Evolutionary conservation across 495 filamentous ascomycete genomes (phyloP).

Genomic region (Penicillium odoratum): DNA sequence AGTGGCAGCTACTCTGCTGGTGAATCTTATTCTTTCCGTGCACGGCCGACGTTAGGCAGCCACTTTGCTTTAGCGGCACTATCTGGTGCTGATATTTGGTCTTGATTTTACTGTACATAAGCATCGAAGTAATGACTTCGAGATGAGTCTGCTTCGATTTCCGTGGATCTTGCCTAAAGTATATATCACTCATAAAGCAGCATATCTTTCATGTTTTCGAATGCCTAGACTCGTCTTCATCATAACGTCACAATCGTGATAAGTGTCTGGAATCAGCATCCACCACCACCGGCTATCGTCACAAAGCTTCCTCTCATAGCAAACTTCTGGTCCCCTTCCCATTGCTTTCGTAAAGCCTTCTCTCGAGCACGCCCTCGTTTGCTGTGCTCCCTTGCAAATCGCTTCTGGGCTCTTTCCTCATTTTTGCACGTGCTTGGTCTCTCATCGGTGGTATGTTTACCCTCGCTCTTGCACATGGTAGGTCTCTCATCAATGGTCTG

Average conservation of each 20-base stretch:
- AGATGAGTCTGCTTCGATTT: neutral
- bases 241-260: too few relatives aligned
- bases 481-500: neutral
- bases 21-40: conserved; percentile 21
- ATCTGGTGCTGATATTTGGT: conserved; percentile 18
- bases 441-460: too few relatives aligned
- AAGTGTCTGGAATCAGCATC: neutral
- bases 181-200: neutral
- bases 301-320: neutral
- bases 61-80: conserved; percentile 25
- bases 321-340: neutral
- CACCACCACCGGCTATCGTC: neutral
- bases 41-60: conserved; percentile 22
- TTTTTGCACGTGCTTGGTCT: neutral
- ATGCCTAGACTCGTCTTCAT: too few relatives aligned
- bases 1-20: conserved; percentile 13
- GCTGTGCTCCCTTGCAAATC: neutral
- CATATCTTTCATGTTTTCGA: too few relatives aligned
- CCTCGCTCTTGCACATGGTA: neutral
- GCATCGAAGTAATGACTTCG: neutral
- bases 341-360: neutral
- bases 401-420: neutral
- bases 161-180: neutral
- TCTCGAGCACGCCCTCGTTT: neutral
- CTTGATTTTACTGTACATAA: neutral